A percentile compares a stretch with the other conserved stretches of the same genome.
phyloP scores from a whole-genome alignment of 768 basidiomycete species.

The Hypsizygus marmoreus region DNA sequence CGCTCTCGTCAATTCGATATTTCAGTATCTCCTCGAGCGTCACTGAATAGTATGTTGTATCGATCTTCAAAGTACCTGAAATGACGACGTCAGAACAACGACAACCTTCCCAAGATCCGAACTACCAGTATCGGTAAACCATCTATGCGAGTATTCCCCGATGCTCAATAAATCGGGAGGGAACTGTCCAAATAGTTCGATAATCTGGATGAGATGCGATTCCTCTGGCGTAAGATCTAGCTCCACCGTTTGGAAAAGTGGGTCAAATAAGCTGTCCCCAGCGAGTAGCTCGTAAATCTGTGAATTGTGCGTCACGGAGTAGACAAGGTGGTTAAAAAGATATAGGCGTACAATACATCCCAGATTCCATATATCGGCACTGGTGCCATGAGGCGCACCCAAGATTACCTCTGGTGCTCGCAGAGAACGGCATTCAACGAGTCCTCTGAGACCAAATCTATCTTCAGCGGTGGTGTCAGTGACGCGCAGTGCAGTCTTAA shows the following conservation, averaged over 20 bases:
- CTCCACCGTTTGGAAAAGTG: slow-evolving; percentile 25
- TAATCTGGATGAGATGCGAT: slow-evolving; percentile 30
- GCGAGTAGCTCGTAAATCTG: slow-evolving; percentile 26
- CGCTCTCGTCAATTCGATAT: slow-evolving; percentile 13
- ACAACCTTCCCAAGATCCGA: not conserved
- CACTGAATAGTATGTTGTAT: slow-evolving; percentile 26
- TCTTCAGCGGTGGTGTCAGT: too few relatives aligned
- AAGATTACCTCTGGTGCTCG: slow-evolving; percentile 24
- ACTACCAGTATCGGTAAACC: slow-evolving; percentile 27
- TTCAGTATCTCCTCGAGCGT: slow-evolving; percentile 19
- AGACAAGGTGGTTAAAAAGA: not conserved
- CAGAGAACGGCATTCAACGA: slow-evolving; percentile 6
- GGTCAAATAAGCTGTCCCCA: slow-evolving; percentile 24
- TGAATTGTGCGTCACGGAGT: not conserved
- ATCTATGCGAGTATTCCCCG: slow-evolving; percentile 17
- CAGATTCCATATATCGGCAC: slow-evolving; percentile 24
- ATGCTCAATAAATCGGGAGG: slow-evolving; percentile 17
- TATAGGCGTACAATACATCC: slow-evolving; percentile 22
- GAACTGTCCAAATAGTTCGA: slow-evolving; percentile 24
- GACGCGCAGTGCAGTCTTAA: not conserved
- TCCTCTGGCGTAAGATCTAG: slow-evolving; percentile 25
- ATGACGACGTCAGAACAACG: not conserved
- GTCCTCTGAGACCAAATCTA: not conserved
- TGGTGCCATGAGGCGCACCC: slow-evolving; percentile 12
- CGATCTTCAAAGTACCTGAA: slow-evolving; percentile 19